phyloP scores from a whole-genome alignment of 768 basidiomycete genomes.

The Leccinum ochraceum region DNA sequence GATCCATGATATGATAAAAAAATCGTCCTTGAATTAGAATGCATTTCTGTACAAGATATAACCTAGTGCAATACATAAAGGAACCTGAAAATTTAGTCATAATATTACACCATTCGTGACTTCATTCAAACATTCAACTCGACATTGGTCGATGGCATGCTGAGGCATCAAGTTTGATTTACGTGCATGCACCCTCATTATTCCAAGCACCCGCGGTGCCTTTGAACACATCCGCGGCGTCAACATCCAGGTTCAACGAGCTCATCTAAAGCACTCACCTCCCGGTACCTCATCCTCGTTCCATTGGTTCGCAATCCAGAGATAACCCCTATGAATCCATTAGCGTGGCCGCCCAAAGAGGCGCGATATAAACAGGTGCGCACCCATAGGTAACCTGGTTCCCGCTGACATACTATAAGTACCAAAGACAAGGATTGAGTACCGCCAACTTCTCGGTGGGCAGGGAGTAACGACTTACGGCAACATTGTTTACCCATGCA shows the following conservation, averaged over 20 bases:
- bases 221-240: conserved; percentile 17
- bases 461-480: conserved; percentile 32
- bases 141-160: neutral
- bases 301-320: conserved; percentile 55
- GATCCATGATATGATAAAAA: no score
- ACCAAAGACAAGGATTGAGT: neutral
- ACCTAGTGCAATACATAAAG: neutral
- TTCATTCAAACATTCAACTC: neutral
- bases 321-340: conserved; percentile 37
- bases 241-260: neutral
- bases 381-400: conserved; percentile 42
- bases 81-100: neutral
- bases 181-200: conserved; percentile 52
- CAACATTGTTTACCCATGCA: conserved; percentile 41
- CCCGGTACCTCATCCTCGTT: conserved; percentile 38
- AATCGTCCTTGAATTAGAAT: no score
- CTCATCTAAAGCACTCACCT: conserved; percentile 16
- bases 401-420: conserved; percentile 43
- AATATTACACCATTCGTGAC: neutral
- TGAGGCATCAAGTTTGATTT: neutral
- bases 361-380: conserved; percentile 8
- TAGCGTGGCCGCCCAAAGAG: no score
- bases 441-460: neutral
- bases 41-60: neutral
- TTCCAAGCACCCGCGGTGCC: conserved; percentile 56